These are phyloP conservation scores for Daldinia grandis DNA, from an alignment of 495 filamentous ascomycete species.

Conservation along the genomic window DNA sequence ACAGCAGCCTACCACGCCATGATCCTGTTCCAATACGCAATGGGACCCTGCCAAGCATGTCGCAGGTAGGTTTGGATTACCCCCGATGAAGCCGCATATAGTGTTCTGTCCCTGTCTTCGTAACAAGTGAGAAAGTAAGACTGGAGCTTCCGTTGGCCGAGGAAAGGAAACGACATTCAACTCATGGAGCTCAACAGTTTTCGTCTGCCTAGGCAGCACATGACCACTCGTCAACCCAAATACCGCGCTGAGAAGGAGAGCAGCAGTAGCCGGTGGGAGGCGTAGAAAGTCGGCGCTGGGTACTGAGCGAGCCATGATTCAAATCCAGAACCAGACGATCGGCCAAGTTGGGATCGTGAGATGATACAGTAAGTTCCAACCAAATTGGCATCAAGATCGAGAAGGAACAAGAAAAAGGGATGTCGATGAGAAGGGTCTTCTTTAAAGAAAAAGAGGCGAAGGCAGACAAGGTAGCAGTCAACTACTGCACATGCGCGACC, in stretches of 20 bases:
- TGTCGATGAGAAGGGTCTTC: constrained; percentile 24
- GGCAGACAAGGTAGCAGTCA: constrained; percentile 37
- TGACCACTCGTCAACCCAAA: constrained; percentile 48
- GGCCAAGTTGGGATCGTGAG: constrained; percentile 17
- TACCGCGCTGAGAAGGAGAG: constrained; percentile 51
- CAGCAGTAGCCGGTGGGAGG: constrained; percentile 52
- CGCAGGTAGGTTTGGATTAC: constrained; percentile 53
- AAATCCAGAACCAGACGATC: constrained; percentile 27
- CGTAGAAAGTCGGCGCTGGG: constrained; percentile 49
- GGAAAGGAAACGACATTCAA: constrained; percentile 57
- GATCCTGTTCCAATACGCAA: constrained; percentile 56
- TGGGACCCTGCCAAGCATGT: constrained; percentile 60
- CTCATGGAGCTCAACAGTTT: constrained; percentile 49
- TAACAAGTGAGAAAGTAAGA: constrained; percentile 46
- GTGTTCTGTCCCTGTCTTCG: constrained; percentile 54
- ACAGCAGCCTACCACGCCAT: constrained; percentile 59
- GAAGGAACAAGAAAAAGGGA: constrained; percentile 30
- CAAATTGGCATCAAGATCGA: constrained; percentile 39
- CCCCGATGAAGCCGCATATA: constrained; percentile 58
- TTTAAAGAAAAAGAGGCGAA: constrained; percentile 22
- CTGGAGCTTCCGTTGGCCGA: constrained; percentile 51
- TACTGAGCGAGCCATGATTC: constrained; percentile 43
- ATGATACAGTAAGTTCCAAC: constrained; percentile 14
- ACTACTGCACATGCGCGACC: constrained; percentile 35
- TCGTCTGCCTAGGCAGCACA: constrained; percentile 50